A percentile compares a stretch with the other conserved stretches of the same genome.
These are phyloP conservation scores for Gonapodya prolifera DNA, from an alignment of 192 early-diverging fungal species.

Conservation along the genomic window DNA sequence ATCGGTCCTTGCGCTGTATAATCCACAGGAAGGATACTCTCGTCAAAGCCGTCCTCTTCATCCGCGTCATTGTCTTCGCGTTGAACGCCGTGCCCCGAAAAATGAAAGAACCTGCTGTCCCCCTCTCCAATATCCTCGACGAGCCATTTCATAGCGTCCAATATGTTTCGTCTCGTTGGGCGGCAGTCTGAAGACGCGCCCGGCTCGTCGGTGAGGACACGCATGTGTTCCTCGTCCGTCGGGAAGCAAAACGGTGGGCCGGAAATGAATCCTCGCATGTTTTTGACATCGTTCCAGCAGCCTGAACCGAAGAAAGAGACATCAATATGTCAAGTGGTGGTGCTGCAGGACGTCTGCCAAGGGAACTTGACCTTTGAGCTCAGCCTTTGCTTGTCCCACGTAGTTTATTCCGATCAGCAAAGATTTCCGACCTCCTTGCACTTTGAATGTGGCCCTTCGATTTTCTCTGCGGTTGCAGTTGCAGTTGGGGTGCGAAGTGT, in stretches of 20 bases:
- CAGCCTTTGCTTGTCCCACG: constrained; percentile 32
- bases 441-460: neutral
- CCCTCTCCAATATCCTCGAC: neutral
- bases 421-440: constrained; percentile 29
- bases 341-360: neutral
- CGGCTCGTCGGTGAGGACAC: neutral
- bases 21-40: constrained; percentile 12
- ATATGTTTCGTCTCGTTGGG: constrained; percentile 7
- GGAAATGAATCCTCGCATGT: constrained; percentile 45
- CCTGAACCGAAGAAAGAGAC: constrained; percentile 13
- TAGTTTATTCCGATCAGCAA: constrained; percentile 93
- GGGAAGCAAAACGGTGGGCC: constrained; percentile 1
- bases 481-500: no score
- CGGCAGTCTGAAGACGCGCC: neutral
- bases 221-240: neutral
- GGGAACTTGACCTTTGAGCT: constrained; percentile 21
- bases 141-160: constrained; percentile 10
- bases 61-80: constrained; percentile 5
- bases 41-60: constrained; percentile 10
- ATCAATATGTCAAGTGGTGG: neutral
- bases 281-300: constrained; percentile 35
- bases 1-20: constrained; percentile 2
- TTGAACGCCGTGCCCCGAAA: constrained; percentile 11
- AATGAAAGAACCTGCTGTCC: constrained; percentile 7
- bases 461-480: neutral